These are phyloP conservation scores for Alternaria triticimaculans DNA, from an alignment of 2,329 filamentous ascomycete species.

Conservation along the genomic window DNA sequence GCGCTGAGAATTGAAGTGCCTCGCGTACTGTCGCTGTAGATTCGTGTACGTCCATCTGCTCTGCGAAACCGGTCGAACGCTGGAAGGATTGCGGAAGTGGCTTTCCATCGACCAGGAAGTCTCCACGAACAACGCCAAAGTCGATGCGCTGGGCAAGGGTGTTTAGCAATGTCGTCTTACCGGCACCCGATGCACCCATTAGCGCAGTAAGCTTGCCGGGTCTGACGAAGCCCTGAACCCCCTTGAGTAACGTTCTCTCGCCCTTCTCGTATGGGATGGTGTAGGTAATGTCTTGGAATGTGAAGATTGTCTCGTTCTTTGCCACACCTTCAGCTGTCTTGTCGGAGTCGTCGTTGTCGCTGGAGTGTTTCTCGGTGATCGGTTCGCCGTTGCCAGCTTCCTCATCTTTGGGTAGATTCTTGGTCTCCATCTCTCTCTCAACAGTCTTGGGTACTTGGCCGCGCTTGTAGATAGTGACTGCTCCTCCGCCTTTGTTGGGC, in stretches of 20 bases:
- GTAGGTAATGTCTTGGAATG: conserved; percentile 87
- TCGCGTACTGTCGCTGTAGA: conserved; percentile 68
- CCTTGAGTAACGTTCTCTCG: conserved; percentile 59
- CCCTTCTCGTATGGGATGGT: conserved; percentile 62
- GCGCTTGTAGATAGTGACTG: conserved; percentile 68
- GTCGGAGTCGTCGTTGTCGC: conserved; percentile 29
- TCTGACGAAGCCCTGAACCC: conserved; percentile 83
- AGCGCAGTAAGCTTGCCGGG: conserved; percentile 87
- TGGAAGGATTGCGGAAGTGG: conserved; percentile 69
- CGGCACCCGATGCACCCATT: conserved; percentile 69
- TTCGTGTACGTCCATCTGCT: conserved; percentile 69
- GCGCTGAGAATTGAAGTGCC: conserved; percentile 68
- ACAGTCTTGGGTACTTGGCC: conserved; percentile 67
- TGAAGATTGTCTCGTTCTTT: conserved; percentile 69
- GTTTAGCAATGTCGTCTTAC: conserved; percentile 47
- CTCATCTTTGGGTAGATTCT: conserved; percentile 55
- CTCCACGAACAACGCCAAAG: conserved; percentile 54
- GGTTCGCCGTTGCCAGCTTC: conserved; percentile 56
- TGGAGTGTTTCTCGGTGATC: conserved; percentile 31
- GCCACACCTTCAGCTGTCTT: conserved; percentile 58
- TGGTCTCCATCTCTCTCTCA: conserved; percentile 63
- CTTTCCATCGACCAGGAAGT: conserved; percentile 53
- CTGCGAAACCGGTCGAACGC: conserved; percentile 81
- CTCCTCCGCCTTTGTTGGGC: conserved; percentile 65
- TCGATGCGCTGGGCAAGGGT: conserved; percentile 52